Base-by-base conservation (phyloP, 2,329 filamentous ascomycete genomes). In the Penicillium sp. region DNA sequence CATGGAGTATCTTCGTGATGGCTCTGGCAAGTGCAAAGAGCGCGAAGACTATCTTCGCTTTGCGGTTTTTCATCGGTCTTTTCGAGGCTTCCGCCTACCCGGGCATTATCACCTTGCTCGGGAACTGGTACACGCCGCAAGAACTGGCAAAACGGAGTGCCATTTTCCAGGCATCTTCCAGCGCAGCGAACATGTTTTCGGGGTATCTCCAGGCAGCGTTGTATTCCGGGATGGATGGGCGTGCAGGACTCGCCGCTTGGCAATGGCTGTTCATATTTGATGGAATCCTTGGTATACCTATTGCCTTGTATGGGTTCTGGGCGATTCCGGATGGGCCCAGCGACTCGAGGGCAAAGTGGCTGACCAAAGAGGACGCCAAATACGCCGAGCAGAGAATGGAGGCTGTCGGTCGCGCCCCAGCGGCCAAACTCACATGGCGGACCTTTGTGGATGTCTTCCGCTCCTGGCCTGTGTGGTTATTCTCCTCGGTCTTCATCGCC, bases 131-230 rank as follows among this genome's bases (percentile, higher is more conserved):
- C 46, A 62, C 55, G 7, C 50, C 55, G 11, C 43, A 47, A 31
- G 75, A 71, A 22, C 52, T 66, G n/a, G 62, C 51, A 24, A 63
- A 64, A 46, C 55, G 64, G 18, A 58, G 47, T 21, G 57, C 52
- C 73, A 47, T 68, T 72, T 0, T 81, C 79, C 39, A 83, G 82
- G 61, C 75, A 80, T 1, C 14, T 78, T 75, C 29, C 70, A 81
- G 5, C 79, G 78, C 1, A 67, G 71, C 32, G 1, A 69, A 66
- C 7, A 54, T 54, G 52, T 54, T 54, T 29, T 54, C 52, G 3
- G 52, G 52, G 4, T 54, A 54, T 18, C 47, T 54, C 18, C 47
- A 54, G 27, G 47, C 46, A 8, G 47, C 36, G 9, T 39, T 54
- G n/a, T 54, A 54, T 40, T 44, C 38, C 16, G 52, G 47, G 16